These are phyloP conservation scores for Trichoderma endophyticum DNA, from an alignment of 2,329 filamentous ascomycete species.

Conservation along the genomic window DNA sequence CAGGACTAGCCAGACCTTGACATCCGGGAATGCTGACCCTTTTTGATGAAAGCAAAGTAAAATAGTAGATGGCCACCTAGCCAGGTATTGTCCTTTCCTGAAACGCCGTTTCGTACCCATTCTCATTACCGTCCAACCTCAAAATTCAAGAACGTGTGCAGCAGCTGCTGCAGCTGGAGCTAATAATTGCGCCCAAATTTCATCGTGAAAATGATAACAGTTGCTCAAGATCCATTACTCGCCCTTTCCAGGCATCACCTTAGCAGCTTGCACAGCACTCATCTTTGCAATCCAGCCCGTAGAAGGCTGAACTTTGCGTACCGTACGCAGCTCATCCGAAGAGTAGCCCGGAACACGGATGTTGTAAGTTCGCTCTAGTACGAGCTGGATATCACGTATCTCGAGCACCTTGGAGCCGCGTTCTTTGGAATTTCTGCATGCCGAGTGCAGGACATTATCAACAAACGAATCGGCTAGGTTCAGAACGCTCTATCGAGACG, in stretches of 20 bases:
- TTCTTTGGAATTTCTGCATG: slow-evolving; percentile 89
- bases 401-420: slow-evolving; percentile 88
- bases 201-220: background rate
- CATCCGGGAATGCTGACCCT: background rate
- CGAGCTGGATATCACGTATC: slow-evolving; percentile 78
- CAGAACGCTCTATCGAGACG: slow-evolving; percentile 67
- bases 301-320: slow-evolving; percentile 87
- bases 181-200: background rate
- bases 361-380: slow-evolving; percentile 82
- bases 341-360: slow-evolving; percentile 92
- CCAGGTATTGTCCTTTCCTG: background rate
- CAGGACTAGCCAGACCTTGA: background rate
- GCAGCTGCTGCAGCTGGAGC: background rate
- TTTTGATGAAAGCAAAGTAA: background rate
- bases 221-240: slow-evolving; percentile 35
- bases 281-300: slow-evolving; percentile 93
- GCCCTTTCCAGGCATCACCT: slow-evolving; percentile 66
- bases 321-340: slow-evolving; percentile 88
- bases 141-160: background rate
- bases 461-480: slow-evolving; percentile 92
- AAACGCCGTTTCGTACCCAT: slow-evolving; percentile 18
- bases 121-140: slow-evolving; percentile 5
- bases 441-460: slow-evolving; percentile 80
- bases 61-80: background rate
- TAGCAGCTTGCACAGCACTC: slow-evolving; percentile 91